Evolutionary conservation across 2,329 filamentous ascomycete genomes (phyloP), one percentile per base, ranked within the genome.

Genomic region (Ophiognomonia clavigignenti-juglandacearum): DNA sequence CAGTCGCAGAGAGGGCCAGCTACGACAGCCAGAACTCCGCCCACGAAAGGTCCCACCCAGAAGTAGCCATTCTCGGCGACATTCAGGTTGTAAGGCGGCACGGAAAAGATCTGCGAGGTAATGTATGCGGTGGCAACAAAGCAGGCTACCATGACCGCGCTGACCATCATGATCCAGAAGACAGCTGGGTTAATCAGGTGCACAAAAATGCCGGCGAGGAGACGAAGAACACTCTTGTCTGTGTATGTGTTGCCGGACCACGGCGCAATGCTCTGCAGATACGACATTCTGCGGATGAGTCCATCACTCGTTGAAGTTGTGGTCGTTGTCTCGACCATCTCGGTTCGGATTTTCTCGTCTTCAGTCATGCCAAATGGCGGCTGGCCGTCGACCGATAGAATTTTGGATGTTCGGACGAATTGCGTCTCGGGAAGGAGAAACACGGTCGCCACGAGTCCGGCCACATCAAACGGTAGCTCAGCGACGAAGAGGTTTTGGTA

Each of bases 1-100:
- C 54, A 57, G 47, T 57, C 55, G 41, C 55, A 57, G 5, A 57
- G 22, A 6, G 53, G 52, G 0, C 55, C 55, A 6, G 41, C 39
- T 3, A 67, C 43, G 24, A 64, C 57, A 8, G 67, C 67, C n/a
- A 70, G 56, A 6, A 69, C 56, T n/a, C 56, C 61, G 3, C 68
- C 65, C 35, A 69, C 52, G 54, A 70, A 64, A 3, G 67, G 63
- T 0, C 68, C 66, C 16, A 71, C 60, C 44, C 65, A 67, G 45
- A 70, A 67, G 41, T 71, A 65, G 2, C 70, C 70, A 35, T 70
- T 67, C 40, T 66, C 56, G 4, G 63, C 60, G 3, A 65, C 59
- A 23, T 58, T 59, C 55, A 73, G 69, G 56, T 66, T 65, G 39
- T 56, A 57, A 0, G 55, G 55, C 6, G 54, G 43, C 3, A 48